These are phyloP conservation scores for Fusarium bulbicola DNA, from an alignment of 2,329 filamentous ascomycete species.

Conservation along the genomic window DNA sequence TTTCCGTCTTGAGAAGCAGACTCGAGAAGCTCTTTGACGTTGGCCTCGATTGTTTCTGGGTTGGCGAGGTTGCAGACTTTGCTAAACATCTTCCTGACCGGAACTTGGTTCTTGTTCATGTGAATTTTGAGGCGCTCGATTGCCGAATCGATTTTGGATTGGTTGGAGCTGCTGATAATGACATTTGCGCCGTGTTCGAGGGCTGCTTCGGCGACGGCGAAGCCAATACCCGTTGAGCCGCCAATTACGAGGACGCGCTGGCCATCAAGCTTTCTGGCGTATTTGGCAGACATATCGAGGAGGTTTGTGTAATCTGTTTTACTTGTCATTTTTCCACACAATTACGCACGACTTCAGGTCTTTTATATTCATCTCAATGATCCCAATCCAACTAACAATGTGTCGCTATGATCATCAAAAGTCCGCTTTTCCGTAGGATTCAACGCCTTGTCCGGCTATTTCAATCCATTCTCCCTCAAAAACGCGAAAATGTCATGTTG, in stretches of 20 bases:
- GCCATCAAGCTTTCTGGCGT: background rate
- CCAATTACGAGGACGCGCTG: background rate
- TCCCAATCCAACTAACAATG: background rate
- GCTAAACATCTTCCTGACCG: background rate
- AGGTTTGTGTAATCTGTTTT: accelerated
- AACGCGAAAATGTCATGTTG: accelerated
- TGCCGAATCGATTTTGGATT: background rate
- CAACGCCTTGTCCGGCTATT: too few species aligned
- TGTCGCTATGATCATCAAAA: background rate
- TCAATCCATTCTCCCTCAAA: too few species aligned
- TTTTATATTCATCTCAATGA: background rate
- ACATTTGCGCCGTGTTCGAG: background rate
- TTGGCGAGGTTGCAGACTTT: background rate
- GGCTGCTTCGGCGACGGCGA: background rate
- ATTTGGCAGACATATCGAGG: background rate
- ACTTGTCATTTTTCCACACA: background rate
- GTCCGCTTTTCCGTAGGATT: background rate
- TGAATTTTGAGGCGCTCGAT: too few species aligned
- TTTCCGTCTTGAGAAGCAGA: background rate
- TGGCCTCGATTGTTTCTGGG: background rate
- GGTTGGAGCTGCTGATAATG: background rate
- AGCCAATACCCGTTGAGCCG: background rate
- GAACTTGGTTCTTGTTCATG: too few species aligned
- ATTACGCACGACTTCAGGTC: accelerated
- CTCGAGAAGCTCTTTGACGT: background rate